Base-by-base conservation (phyloP, 768 basidiomycete genomes). In the Psilocybe cyanescens region DNA sequence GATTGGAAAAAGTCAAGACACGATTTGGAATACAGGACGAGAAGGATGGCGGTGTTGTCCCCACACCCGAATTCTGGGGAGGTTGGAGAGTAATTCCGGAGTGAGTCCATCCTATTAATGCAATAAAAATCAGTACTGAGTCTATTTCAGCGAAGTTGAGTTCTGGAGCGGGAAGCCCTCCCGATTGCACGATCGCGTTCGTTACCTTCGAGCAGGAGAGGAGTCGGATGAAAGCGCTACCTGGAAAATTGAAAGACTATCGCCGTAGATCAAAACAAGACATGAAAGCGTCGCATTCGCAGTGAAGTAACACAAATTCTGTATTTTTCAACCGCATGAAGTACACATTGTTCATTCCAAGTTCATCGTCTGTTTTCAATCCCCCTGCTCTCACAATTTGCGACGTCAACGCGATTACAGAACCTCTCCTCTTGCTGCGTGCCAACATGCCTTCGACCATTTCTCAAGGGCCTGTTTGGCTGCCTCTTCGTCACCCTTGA, bases 141-240 rank as follows among this genome's bases (percentile, higher is more conserved):
- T 39, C 28, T 35, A n/a, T 31, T 63, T 54, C 68, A 97, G 95
- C 61, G 97, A 99, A 76, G 82, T 99, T 54, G 97, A 99, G 71
- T 98, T 98, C 73, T 98, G 97, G 97, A 83, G 85, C n/a, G 97
- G 97, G 31, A 91, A 95, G 68, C 93, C 94, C n/a, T 96, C 94
- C 28, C 85, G 97, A 41, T 78, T 98, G 53, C 96, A 98, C 67
- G 95, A 98, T 73, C 88, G 96, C 47, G 85, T 97, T 62, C 86
- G 86, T 28, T 95, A 94, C 73, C 77, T 85, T 53, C 86, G 86
- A n/a, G 71, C 75, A 17, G 78, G 80, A 52, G 80, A 75, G 37
- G 76, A 81, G 14, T 64, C 79, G 0, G 81, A 83, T 11, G 83
- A 83, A 47, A 71, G 77, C 24, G 79, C 85, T 11, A 74, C 73